Percentiles rank a stretch among this genome's conserved stretches.
These are phyloP conservation scores for Millerozyma miso DNA, from an alignment of 805 yeast genomes.

Conservation along the genomic window DNA sequence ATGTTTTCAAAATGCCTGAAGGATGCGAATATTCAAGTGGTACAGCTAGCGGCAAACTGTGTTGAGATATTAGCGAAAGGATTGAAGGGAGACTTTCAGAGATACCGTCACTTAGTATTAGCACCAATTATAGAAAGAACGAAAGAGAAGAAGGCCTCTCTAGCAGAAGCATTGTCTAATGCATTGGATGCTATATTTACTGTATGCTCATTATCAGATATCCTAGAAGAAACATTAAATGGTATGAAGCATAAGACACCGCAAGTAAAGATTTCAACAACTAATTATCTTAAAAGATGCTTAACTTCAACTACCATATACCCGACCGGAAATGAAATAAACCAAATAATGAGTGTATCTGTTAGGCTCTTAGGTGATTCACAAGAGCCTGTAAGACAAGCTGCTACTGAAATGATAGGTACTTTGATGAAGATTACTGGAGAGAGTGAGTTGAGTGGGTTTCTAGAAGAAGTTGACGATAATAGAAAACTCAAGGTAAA, in stretches of 20 bases:
- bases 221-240: conserved; percentile 55
- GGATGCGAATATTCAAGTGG: conserved; percentile 89
- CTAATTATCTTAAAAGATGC: conserved; percentile 61
- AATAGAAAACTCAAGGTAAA: conserved; percentile 64
- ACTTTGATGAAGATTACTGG: conserved; percentile 81
- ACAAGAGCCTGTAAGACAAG: conserved; percentile 76
- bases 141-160: conserved; percentile 81
- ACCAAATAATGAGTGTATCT: conserved; percentile 50
- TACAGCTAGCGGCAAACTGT: conserved; percentile 69
- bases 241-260: conserved; percentile 78
- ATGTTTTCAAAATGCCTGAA: conserved; percentile 67
- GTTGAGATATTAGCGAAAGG: conserved; percentile 62
- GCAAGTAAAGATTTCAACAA: conserved; percentile 68
- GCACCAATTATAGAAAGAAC: conserved; percentile 71
- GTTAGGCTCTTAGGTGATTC: conserved; percentile 74
- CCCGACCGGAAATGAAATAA: conserved; percentile 54
- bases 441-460: conserved; percentile 55
- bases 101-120: conserved; percentile 50
- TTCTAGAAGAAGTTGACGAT: conserved; percentile 70
- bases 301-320: conserved; percentile 44
- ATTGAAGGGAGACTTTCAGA: conserved; percentile 51
- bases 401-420: conserved; percentile 75
- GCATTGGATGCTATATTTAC: conserved; percentile 64
- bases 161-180: conserved; percentile 62
- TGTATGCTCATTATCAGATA: conserved; percentile 46